Evolutionary conservation across 306 rosid species (phyloP).

Genomic region (Quercus parvula): DNA sequence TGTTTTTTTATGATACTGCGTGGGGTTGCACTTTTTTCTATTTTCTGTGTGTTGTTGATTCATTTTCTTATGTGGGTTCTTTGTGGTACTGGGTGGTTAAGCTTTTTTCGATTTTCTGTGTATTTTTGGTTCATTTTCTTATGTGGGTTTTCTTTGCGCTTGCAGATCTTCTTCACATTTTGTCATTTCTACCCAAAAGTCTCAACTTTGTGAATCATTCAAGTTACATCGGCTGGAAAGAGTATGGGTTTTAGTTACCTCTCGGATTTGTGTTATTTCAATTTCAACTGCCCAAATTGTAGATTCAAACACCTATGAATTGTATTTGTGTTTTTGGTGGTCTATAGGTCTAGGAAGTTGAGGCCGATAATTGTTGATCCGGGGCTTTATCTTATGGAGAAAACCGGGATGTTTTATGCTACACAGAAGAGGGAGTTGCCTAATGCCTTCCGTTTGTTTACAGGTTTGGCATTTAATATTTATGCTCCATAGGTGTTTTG

Average conservation of each 20-base stretch:
- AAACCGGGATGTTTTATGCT: slow-evolving; percentile 81
- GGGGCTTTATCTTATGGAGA: slow-evolving; percentile 85
- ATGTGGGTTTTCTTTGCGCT: slow-evolving; percentile 13
- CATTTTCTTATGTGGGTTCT: slow-evolving; percentile 18
- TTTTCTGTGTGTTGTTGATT: slow-evolving; percentile 4
- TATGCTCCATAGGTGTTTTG: neutral
- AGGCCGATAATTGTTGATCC: slow-evolving; percentile 89
- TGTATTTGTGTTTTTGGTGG: slow-evolving; percentile 10
- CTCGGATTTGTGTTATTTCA: neutral
- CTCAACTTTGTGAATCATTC: slow-evolving; percentile 90
- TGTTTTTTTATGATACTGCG: too few species aligned
- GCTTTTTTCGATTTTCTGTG: too few species aligned
- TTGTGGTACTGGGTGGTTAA: neutral
- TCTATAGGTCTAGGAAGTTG: slow-evolving; percentile 61
- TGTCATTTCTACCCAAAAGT: slow-evolving; percentile 85
- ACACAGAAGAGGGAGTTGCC: slow-evolving; percentile 89
- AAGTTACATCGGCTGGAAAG: slow-evolving; percentile 94
- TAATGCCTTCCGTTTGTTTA: slow-evolving; percentile 71
- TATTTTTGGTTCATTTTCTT: neutral
- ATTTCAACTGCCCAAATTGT: too few species aligned
- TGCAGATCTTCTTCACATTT: slow-evolving; percentile 87
- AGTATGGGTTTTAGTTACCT: slow-evolving; percentile 46
- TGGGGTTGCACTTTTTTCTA: neutral
- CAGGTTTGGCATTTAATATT: slow-evolving; percentile 42
- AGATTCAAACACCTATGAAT: too few species aligned